phyloP scores from a whole-genome alignment of 805 yeast genomes.

The Candida namnaoensis region DNA sequence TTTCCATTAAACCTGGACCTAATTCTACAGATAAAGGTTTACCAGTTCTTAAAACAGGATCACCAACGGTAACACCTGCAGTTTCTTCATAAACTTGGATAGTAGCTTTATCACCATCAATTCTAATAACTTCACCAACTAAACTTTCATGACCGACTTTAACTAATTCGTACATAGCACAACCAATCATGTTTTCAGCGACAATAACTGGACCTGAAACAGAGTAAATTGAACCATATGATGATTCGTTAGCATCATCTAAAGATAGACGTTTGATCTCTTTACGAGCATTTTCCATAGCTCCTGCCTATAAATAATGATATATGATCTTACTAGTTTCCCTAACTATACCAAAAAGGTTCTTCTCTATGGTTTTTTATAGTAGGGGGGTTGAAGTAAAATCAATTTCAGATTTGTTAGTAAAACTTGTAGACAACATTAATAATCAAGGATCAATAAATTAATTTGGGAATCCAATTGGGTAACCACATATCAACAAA shows the following conservation, averaged over 20 bases:
- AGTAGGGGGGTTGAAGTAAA: too few relatives aligned
- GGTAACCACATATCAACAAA: too few relatives aligned
- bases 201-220: constrained; percentile 98
- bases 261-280: constrained; percentile 79
- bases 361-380: too few relatives aligned
- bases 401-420: too few relatives aligned
- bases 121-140: constrained; percentile 98
- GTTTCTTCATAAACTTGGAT: constrained; percentile 99
- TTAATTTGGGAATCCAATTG: too few relatives aligned
- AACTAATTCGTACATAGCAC: constrained; percentile 99
- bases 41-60: constrained; percentile 96
- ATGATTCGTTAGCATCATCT: constrained; percentile 65
- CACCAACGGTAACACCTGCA: constrained; percentile 98
- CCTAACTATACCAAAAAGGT: too few relatives aligned
- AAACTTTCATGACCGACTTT: constrained; percentile 94
- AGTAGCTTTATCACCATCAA: constrained; percentile 93
- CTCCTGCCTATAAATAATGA: constrained; percentile 62
- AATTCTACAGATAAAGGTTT: constrained; percentile 98
- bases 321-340: background rate
- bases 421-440: too few relatives aligned
- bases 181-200: constrained; percentile 98
- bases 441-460: too few relatives aligned
- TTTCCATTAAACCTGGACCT: constrained; percentile 99
- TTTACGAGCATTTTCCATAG: constrained; percentile 93
- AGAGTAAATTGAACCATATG: constrained; percentile 84